Evolutionary conservation across 805 yeast species (phyloP), one percentile per base, ranked within the genome.

Genomic region (Metschnikowia koreensis): DNA sequence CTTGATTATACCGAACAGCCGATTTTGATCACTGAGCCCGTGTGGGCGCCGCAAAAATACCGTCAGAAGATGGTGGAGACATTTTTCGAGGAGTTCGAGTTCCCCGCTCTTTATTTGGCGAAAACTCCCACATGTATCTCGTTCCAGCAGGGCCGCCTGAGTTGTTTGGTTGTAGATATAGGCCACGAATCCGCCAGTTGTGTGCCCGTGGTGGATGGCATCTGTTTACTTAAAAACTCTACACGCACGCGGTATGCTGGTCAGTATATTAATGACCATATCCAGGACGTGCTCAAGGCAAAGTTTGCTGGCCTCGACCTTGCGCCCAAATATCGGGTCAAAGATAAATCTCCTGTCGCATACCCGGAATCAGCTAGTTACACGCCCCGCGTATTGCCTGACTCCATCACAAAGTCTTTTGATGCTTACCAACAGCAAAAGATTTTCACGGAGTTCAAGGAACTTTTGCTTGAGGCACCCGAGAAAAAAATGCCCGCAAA

Each of bases 71-170:
- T 91, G 7, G 74, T 92, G 63, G 96, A 91, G 67, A 74, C 81
- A 1, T 77, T 87, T 40, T 76, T 87, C 53, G 97, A 90, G 63
- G 70, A 75, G 12, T 77, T 85, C 64, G 76, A 81, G 37, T 86
- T 85, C 59, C 92, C 94, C 38, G 97, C 96, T 0, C 81, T 89
- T 52, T 92, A 86, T 64, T 66, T 89, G 26, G 91, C 89, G 12
- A 86, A 90, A 52, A 78, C 86, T 8, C 93, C 97, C n/a, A 86
- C 96, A 0, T 87, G 96, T 70, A 84, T 87, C 1, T 83, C 96
- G 1, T 92, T 92, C 69, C 91, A 93, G 10, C 86, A 87, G 57
- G 97, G 96, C 3, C 79, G 96, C 65, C 91, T 96, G 42, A 86
- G 86, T 54, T 90, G 96, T 65, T 73, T 90, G 33, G 90, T 90